phyloP scores from a whole-genome alignment of 2,329 filamentous ascomycete species.

The Lachnellula willkommii region DNA sequence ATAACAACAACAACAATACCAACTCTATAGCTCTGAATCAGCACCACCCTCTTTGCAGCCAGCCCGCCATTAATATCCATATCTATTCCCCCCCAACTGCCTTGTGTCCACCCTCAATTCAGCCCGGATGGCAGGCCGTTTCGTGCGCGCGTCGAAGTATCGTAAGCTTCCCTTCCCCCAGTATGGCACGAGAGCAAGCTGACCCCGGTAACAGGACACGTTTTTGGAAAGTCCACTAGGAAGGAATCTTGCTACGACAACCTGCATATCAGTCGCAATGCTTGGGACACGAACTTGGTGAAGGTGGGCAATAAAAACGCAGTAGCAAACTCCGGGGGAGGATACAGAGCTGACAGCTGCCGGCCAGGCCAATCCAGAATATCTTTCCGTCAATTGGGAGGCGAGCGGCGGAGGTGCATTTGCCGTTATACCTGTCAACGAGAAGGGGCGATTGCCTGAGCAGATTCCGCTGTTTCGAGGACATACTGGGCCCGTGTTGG shows the following conservation, averaged over 20 bases:
- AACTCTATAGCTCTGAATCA: neutral
- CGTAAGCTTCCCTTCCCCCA: constrained; percentile 43
- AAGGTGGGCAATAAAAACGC: constrained; percentile 57
- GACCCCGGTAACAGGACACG: constrained; percentile 64
- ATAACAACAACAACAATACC: neutral
- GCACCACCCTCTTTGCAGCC: neutral
- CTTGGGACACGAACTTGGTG: constrained; percentile 97
- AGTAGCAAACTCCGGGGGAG: neutral
- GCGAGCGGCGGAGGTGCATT: constrained; percentile 92
- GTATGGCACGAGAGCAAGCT: constrained; percentile 23
- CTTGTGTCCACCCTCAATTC: constrained; percentile 1
- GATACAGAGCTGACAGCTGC: constrained; percentile 19
- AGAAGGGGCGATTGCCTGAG: constrained; percentile 87
- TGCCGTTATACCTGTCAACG: constrained; percentile 85
- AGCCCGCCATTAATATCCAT: constrained; percentile 8
- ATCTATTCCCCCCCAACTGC: neutral
- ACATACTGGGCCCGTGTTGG: constrained; percentile 90
- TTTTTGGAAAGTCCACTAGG: constrained; percentile 91
- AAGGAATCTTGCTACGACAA: constrained; percentile 99
- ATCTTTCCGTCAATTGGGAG: constrained; percentile 98
- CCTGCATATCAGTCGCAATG: constrained; percentile 93
- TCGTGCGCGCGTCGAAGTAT: constrained; percentile 70
- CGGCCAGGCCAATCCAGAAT: constrained; percentile 82
- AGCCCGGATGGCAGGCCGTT: constrained; percentile 59
- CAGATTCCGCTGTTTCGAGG: constrained; percentile 92